Evolutionary conservation across 2,329 filamentous ascomycete species (phyloP), one percentile per base, ranked within the genome.

Genomic region (Ilyonectria destructans): DNA sequence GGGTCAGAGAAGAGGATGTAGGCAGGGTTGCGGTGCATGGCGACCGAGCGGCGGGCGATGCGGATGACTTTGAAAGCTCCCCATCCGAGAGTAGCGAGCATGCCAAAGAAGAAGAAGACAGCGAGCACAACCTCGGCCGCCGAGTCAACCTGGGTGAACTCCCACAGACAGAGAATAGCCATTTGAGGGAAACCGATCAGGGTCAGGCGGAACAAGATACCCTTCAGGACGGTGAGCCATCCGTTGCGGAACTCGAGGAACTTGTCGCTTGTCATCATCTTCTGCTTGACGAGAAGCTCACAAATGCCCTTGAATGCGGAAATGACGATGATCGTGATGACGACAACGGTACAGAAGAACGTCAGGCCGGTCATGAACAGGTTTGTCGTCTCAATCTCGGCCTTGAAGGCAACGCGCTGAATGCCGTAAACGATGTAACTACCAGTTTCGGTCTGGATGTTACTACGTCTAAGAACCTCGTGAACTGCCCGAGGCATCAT

Each of bases 1-100:
- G 95, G 95, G 77, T 98, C 95, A 2, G 96, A 97, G 85, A 97
- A 98, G 69, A 98, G 90, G 75, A 98, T 97, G 82, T 98, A 98
- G 31, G 95, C 96, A 29, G 96, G 95, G 84, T 97, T 98, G 84
- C 96, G 95, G 87, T 98, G 95, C 90, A 97, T 94, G 65, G 88
- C 83, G 70, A 97, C 92, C 35, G 95, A 98, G 75, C 94, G 92
- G 78, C 94, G 94, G 37, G 95, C 96, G 70, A 98, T 92, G 62
- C 90, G 89, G 75, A 97, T 93, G 71, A 98, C 94, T 85, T 97
- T 98, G 83, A 89, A 92, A 0, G 94, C 91, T 54, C 95, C 96
- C 93, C 94, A 98, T 23, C 84, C 91, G 37, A 98, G 88, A 35
- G 95, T 93, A 59, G 87, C 86, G 45, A 91, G 85, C 86, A 97